Base-by-base conservation (phyloP, 1,284 basidiomycete genomes). In the Heterobasidion irregulare region DNA sequence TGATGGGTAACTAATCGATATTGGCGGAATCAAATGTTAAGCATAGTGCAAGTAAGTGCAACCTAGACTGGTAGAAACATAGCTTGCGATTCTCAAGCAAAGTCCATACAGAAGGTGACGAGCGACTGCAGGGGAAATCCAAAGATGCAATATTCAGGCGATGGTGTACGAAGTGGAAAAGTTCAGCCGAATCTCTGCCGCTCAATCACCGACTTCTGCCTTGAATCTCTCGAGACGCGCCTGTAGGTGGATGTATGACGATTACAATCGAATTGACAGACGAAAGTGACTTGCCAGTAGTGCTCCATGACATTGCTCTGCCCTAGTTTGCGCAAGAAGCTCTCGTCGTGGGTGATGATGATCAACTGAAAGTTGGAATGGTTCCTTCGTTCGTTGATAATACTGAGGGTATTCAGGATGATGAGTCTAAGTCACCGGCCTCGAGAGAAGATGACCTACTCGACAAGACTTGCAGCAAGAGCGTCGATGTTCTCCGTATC, bases 401-500 rank as follows among this genome's bases (percentile, higher is more conserved):
- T 94, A 64, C 92, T 95, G 55, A 15, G 43, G 26, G 9, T n/a
- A 47, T 19, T 47, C 15, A 41, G 10, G 50, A 47, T 19, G 45
- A 45, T 47, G 58, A 57, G 53, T 51, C 41, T 47, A 50, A 15
- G 18, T 36, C 32, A 56, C 48, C 4, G 13, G 46, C 8, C 32
- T 44, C 15, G 36, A 54, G 34, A 56, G 2, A 35, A 16, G 46
- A 59, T 50, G 47, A 13, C 92, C 68, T 63, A 94, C 93, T 98
- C 95, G 8, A 95, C 86, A 18, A 99, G 79, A 62, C 94, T 92
- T 45, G 82, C 80, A 7, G 97, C 96, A 13, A 99, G 76, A 5
- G 95, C 94, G 65, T 95, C 90, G 61, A 99, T 96, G 66, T 98
- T 99, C 70, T 98, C 95, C 26, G 87, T 84, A 67, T 99, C 97